A percentile compares a stretch with the other conserved stretches of the same genome.
phyloP scores from a whole-genome alignment of 768 basidiomycete species.

The Rhizopogon sp. region DNA sequence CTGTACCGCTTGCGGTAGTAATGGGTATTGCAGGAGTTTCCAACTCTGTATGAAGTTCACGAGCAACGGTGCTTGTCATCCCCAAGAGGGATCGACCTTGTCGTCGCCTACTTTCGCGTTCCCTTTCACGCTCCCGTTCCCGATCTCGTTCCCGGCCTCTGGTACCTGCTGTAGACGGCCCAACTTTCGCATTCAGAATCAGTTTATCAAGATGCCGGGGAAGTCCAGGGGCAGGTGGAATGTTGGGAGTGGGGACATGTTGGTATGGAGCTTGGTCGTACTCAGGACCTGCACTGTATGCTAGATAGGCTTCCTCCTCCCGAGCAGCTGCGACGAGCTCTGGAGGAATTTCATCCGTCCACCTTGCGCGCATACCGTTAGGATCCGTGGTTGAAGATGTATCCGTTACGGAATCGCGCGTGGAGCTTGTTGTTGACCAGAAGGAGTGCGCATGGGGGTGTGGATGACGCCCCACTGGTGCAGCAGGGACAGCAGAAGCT shows the following conservation, averaged over 20 bases:
- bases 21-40: slow-evolving; percentile 27
- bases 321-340: slow-evolving; percentile 75
- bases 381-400: slow-evolving; percentile 19
- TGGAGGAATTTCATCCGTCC: slow-evolving; percentile 78
- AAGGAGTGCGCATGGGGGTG: slow-evolving; percentile 34
- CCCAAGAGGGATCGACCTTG: slow-evolving; percentile 28
- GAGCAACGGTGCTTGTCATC: slow-evolving; percentile 30
- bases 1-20: slow-evolving; percentile 34
- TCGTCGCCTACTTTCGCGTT: slow-evolving; percentile 26
- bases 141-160: slow-evolving; percentile 27
- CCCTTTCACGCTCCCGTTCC: slow-evolving; percentile 28
- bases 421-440: slow-evolving; percentile 36
- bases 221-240: slow-evolving; percentile 83
- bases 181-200: slow-evolving; percentile 64
- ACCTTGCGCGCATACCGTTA: slow-evolving; percentile 35
- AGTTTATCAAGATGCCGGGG: slow-evolving; percentile 93
- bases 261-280: slow-evolving; percentile 35
- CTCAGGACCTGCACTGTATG: slow-evolving; percentile 24
- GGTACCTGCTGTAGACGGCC: slow-evolving; percentile 27
- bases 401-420: slow-evolving; percentile 25
- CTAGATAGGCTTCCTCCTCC: slow-evolving; percentile 78
- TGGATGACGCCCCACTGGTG: slow-evolving; percentile 18
- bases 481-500: slow-evolving; percentile 32
- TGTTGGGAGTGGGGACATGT: slow-evolving; percentile 60
- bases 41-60: slow-evolving; percentile 17